Evolutionary conservation across 179 eudicot species (phyloP), one percentile per base, ranked within the genome.

Genomic region (Kewa caespitosa): DNA sequence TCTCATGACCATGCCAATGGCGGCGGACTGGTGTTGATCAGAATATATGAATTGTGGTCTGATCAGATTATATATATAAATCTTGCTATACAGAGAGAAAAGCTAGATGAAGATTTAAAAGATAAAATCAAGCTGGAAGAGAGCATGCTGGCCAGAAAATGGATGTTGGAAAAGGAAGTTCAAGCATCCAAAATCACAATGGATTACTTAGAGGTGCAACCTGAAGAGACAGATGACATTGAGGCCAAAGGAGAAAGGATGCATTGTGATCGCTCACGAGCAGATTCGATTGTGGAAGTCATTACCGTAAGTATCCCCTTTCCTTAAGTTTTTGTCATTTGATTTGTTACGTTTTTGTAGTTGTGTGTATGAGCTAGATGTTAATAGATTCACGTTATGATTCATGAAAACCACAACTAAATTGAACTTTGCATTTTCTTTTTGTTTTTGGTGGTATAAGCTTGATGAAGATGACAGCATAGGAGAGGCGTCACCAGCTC

Each of bases 391-490:
- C 18, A 50, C 55, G 22, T 20, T 14, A 2, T 13, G 15, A 20
- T 20, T 17, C n/a, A n/a, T n/a, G n/a, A n/a, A 17, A 20, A 50
- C 55, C 20, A 14, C 20, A 13, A 10, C 6, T n/a, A 50, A 50
- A 20, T 5, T 50, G 22, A 17, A 14, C 2, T 50, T 50, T 50
- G 4, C 55, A 20, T 20, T 50, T 50, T n/a, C 55, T 50, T 4
- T 50, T 20, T 50, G 55, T 50, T 50, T 12, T 50, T 50, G 14
- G 43, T 72, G 66, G 34, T 55, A 41, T 22, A 38, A 73, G 76
- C 59, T 73, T 38, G 67, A 59, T 27, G 76, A 64, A 14, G 68
- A 59, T 23, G 25, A 30, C n/a, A 73, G 54, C 67, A 38, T 50
- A 50, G 23, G 23, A 50, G 55, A 13, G 55, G 55, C 20, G 22